Percentiles rank a stretch among this genome's conserved stretches.
Conservation (phyloP, 306 rosid species). For the Cicer judaicum region DNA sequence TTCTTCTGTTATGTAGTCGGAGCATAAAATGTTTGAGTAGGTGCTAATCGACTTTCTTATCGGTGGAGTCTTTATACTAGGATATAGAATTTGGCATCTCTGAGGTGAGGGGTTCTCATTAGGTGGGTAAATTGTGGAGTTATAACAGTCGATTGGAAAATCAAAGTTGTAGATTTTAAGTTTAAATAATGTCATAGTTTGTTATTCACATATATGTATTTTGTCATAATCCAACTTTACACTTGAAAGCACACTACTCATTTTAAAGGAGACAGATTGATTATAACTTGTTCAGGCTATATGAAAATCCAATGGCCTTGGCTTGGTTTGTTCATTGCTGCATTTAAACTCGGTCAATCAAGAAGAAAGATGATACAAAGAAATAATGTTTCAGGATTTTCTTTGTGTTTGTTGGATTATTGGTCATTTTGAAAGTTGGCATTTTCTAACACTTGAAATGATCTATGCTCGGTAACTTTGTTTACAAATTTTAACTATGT, state of each 20-base stretch:
- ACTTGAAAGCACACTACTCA: too few species aligned
- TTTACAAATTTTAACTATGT: slow-evolving; percentile 19
- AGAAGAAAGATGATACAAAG: neutral
- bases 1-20: neutral
- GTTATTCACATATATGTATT: neutral
- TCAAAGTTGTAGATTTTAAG: slow-evolving; percentile 2
- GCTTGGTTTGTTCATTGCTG: slow-evolving; percentile 24
- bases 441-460: neutral
- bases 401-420: slow-evolving; percentile 9
- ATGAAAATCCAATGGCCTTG: slow-evolving; percentile 17
- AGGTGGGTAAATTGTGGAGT: slow-evolving; percentile 4
- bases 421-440: slow-evolving; percentile 24
- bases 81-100: neutral
- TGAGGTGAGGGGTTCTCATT: slow-evolving; percentile 5
- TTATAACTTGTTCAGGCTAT: slow-evolving; percentile 29
- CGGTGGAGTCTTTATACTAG: neutral
- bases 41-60: slow-evolving; percentile 10
- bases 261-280: neutral
- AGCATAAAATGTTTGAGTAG: neutral
- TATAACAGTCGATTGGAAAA: neutral
- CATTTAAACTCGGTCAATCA: slow-evolving; percentile 26
- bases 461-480: neutral
- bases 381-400: slow-evolving; percentile 2
- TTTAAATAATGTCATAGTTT: neutral
- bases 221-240: slow-evolving; percentile 2